Evolutionary conservation across 176 grass and related monocot genomes (phyloP).

Genomic region (Phyllostachys edulis): DNA sequence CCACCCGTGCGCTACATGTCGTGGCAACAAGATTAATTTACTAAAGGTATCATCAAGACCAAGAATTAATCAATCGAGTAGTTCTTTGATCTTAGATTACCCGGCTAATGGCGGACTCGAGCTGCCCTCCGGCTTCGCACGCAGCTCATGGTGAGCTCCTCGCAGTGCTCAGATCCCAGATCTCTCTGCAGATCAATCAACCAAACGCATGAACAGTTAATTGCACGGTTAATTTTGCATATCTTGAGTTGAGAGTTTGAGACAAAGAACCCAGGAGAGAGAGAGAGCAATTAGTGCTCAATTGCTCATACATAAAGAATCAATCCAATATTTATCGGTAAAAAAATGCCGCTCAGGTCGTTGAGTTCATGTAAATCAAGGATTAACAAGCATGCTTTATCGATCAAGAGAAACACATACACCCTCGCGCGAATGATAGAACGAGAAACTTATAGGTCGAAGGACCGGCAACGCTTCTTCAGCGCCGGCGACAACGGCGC

Average conservation of each 20-base stretch:
- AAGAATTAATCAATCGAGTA: too few species aligned
- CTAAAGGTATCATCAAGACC: too few species aligned
- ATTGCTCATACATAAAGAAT: too few species aligned
- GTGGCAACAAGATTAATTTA: too few species aligned
- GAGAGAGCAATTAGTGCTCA: too few species aligned
- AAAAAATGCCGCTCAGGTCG: too few species aligned
- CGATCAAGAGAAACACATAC: too few species aligned
- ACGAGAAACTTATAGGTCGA: conserved; percentile 32
- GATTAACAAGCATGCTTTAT: too few species aligned
- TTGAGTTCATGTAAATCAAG: too few species aligned
- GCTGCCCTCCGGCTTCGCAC: neutral
- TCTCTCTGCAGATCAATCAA: conserved; percentile 32
- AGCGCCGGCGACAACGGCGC: conserved; percentile 6
- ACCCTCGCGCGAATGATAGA: too few species aligned
- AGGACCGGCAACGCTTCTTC: conserved; percentile 38
- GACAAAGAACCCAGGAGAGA: neutral
- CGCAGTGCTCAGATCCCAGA: conserved; percentile 28
- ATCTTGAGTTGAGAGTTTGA: neutral
- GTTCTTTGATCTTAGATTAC: conserved; percentile 4
- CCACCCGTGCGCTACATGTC: too few species aligned
- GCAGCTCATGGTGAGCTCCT: conserved; percentile 23
- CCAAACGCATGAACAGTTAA: neutral
- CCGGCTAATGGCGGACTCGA: conserved; percentile 32
- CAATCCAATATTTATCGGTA: neutral
- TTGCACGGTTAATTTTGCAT: neutral